Conservation (phyloP, 225 moss, liverwort and hornwort species). For the Marchantia paleacea region DNA sequence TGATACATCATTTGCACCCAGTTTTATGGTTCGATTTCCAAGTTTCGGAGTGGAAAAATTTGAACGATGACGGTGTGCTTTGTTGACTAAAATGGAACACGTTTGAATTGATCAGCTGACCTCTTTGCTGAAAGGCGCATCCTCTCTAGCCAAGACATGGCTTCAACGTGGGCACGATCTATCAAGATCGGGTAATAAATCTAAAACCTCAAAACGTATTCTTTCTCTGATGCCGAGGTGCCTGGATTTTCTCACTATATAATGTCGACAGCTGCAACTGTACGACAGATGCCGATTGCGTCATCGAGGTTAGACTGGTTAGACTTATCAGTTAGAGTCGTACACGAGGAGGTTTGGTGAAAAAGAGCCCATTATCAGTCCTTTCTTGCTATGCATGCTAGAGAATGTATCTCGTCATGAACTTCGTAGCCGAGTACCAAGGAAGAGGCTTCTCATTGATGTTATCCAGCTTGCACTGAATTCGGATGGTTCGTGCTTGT, state of each 20-base stretch:
- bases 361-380: too few relatives aligned
- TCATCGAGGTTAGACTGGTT: not conserved
- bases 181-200: conserved; percentile 22
- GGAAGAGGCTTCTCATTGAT: too few relatives aligned
- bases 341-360: not conserved
- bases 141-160: conserved; percentile 32
- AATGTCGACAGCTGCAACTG: not conserved
- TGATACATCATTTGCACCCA: not conserved
- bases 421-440: not conserved
- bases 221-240: not conserved
- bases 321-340: not conserved
- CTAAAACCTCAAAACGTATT: not conserved
- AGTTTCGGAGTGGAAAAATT: not conserved
- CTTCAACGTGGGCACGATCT: conserved; percentile 25
- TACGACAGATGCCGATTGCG: not conserved
- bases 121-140: conserved; percentile 30
- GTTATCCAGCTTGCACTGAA: not conserved
- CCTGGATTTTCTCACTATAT: not conserved
- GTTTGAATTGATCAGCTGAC: conserved; percentile 17
- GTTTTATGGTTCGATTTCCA: not conserved
- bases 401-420: not conserved
- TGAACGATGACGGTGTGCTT: too few relatives aligned
- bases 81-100: not conserved
- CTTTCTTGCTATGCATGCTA: not conserved
- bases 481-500: not conserved